Evolutionary conservation across 768 basidiomycete genomes (phyloP).

Genomic region (Suillus weaverae): DNA sequence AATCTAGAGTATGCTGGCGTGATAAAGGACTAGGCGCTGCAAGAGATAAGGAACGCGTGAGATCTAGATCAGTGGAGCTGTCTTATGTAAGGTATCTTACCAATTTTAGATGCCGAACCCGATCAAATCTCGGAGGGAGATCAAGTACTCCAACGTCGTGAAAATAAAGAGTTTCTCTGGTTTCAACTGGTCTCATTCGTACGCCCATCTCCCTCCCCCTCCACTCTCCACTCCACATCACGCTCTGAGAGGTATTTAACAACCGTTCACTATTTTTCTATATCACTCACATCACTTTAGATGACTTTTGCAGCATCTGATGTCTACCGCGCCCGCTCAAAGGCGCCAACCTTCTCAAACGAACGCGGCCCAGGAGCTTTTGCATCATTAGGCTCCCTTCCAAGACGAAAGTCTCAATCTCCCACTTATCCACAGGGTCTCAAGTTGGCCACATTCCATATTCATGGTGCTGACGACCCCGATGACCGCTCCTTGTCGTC

Average conservation of each 20-base stretch:
- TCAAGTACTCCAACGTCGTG: neutral
- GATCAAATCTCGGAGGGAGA: slow-evolving; percentile 6
- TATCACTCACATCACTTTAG: slow-evolving; percentile 10
- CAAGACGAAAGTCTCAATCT: slow-evolving; percentile 33
- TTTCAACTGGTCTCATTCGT: neutral
- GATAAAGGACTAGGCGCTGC: neutral
- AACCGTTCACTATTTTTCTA: neutral
- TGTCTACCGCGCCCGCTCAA: slow-evolving; percentile 13
- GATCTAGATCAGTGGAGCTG: slow-evolving; percentile 18
- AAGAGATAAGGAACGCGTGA: slow-evolving; percentile 21
- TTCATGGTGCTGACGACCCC: slow-evolving; percentile 26
- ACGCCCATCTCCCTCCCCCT: neutral
- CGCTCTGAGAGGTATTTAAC: neutral
- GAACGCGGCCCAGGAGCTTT: slow-evolving; percentile 50
- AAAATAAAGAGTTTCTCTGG: neutral
- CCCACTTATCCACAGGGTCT: slow-evolving; percentile 14
- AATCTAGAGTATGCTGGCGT: neutral
- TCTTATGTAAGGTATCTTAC: neutral
- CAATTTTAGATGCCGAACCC: slow-evolving; percentile 6
- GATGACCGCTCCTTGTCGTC: slow-evolving; percentile 17
- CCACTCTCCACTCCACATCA: neutral
- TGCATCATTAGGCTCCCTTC: slow-evolving; percentile 45
- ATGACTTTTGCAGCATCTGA: slow-evolving; percentile 17
- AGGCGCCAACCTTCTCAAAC: slow-evolving; percentile 33
- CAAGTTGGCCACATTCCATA: slow-evolving; percentile 19